Base-by-base conservation (phyloP, 495 filamentous ascomycete species). In the Neurospora cerealis region DNA sequence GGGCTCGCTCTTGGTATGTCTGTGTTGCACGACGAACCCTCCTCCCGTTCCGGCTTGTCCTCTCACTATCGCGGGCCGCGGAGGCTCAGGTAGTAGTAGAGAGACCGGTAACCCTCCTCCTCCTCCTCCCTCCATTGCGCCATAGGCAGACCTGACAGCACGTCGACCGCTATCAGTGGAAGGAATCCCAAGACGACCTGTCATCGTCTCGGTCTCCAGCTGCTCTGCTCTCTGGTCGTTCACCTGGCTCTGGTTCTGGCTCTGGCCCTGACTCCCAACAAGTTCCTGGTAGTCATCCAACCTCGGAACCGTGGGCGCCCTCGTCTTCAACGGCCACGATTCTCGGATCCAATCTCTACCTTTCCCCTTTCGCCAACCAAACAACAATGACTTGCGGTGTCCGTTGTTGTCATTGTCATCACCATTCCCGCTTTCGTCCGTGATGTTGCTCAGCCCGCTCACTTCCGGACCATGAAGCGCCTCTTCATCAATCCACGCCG, bases 401-500 rank as follows among this genome's bases (percentile, higher is more conserved):
- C 24, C 19, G 15, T 32, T 69, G n/a, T 76, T 73, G 71, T 69
- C 62, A 15, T 34, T 19, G 13, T 9, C 15, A 19, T 66, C 19
- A 4, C 54, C 24, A 66, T 9, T 73, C 77, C 36, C 78, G 34
- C 37, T 69, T 62, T 11, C 73, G 37, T 13, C 69, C 3, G 60
- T 72, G 72, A 11, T 62, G 36, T 62, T 75, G 24, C 7, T 36
- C 74, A 70, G 66, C 37, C 54, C 79, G 71, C 69, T 77, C 32
- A 83, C 69, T 62, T 80, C 79, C 6, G 82, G 83, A 13, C 81
- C 83, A 75, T 85, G 82, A 7, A 85, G 54, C 54, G 81, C 81
- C 44, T 85, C 83, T 70, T 82, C 82, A 71, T 85, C 83, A 36
- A 85, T 82, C 82, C 82, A 84, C 9, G 80, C 77, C 15, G 78